These are phyloP conservation scores for Oryza brachyantha DNA, from an alignment of 176 grass and related monocot species.

Conservation along the genomic window DNA sequence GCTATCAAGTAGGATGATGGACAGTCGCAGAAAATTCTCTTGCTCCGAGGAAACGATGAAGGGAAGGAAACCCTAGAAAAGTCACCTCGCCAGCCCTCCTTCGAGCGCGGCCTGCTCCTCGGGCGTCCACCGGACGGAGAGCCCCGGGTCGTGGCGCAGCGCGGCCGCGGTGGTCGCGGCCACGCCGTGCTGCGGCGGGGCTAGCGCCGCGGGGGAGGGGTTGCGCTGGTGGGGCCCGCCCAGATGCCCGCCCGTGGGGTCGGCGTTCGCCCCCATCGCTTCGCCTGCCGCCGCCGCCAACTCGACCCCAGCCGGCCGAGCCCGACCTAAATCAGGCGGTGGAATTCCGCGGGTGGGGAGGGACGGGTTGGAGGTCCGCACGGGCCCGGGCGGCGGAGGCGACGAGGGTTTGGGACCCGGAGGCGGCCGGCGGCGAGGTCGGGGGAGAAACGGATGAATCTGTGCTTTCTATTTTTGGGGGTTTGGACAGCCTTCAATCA, in stretches of 20 bases:
- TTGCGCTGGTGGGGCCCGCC: slow-evolving; percentile 22
- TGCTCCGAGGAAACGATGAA: neutral
- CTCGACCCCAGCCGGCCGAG: neutral
- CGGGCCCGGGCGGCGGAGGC: neutral
- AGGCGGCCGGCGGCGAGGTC: slow-evolving; percentile 17
- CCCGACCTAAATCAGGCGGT: neutral
- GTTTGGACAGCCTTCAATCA: neutral
- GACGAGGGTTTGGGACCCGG: neutral
- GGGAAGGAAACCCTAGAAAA: neutral
- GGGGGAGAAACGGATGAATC: neutral
- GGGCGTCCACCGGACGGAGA: slow-evolving; percentile 33
- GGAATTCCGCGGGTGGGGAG: neutral
- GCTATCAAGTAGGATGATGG: neutral
- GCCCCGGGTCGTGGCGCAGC: slow-evolving; percentile 44
- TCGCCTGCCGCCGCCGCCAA: neutral
- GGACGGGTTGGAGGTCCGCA: neutral
- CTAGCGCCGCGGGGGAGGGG: neutral
- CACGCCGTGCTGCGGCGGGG: neutral
- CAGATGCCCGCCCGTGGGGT: slow-evolving; percentile 38
- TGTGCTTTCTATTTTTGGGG: neutral
- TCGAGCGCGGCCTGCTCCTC: slow-evolving; percentile 42
- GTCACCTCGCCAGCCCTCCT: slow-evolving; percentile 22
- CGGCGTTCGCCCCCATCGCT: slow-evolving; percentile 52
- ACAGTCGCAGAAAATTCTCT: neutral
- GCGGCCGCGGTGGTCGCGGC: slow-evolving; percentile 27